A percentile compares a stretch with the other conserved stretches of the same genome.
These are phyloP conservation scores for Pseudomicrostroma phylloplanum DNA, from an alignment of 1,284 basidiomycete species.

Conservation along the genomic window DNA sequence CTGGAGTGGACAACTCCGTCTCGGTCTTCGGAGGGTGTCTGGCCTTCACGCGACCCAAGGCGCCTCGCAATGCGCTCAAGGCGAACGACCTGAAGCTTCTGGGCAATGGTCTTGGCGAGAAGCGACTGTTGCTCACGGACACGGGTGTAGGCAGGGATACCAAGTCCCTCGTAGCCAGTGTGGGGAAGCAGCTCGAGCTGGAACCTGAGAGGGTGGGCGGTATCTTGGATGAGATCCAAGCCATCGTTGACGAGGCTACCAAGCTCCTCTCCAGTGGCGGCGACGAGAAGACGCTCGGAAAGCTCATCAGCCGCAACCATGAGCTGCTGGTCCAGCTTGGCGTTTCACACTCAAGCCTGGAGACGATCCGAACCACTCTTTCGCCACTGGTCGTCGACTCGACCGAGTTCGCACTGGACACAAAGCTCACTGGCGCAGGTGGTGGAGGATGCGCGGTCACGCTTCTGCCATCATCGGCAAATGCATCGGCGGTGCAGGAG, in stretches of 20 bases:
- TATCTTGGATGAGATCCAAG: conserved; percentile 25
- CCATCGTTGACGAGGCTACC: conserved; percentile 33
- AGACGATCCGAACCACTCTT: conserved; percentile 62
- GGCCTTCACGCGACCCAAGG: conserved; percentile 76
- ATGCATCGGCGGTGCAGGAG: not conserved
- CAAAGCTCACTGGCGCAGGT: conserved; percentile 98
- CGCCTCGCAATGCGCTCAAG: conserved; percentile 56
- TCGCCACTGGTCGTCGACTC: conserved; percentile 56
- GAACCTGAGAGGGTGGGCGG: conserved; percentile 54
- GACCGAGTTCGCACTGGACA: conserved; percentile 65
- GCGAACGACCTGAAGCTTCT: conserved; percentile 73
- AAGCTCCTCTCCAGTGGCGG: conserved; percentile 20
- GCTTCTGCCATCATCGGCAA: conserved; percentile 61
- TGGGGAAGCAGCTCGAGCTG: conserved; percentile 65
- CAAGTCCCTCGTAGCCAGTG: conserved; percentile 85
- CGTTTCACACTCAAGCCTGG: conserved; percentile 85
- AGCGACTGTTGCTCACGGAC: conserved; percentile 80
- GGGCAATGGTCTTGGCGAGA: conserved; percentile 60
- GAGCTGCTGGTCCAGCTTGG: conserved; percentile 74
- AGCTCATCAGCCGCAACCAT: conserved; percentile 76
- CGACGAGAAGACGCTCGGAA: conserved; percentile 20
- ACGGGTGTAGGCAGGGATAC: conserved; percentile 88
- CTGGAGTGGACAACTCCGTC: conserved; percentile 94
- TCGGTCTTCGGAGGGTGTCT: conserved; percentile 88
- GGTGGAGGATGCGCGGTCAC: conserved; percentile 97